These are phyloP conservation scores for Scytalidium lignicola DNA, from an alignment of 2,329 filamentous ascomycete species.

Conservation along the genomic window DNA sequence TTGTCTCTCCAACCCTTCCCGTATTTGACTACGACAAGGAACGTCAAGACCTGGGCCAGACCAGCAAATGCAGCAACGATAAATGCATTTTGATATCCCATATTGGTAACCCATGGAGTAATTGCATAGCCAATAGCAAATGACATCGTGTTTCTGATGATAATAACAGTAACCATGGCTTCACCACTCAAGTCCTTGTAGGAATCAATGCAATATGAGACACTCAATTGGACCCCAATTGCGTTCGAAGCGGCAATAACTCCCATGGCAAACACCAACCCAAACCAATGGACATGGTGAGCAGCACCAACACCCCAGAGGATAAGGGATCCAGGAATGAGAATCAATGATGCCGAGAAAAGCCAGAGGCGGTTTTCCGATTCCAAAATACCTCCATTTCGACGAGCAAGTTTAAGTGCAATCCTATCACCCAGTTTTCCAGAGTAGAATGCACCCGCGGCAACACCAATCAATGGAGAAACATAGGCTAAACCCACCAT, in stretches of 20 bases:
- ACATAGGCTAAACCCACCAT: slow-evolving; percentile 30
- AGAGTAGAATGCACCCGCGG: slow-evolving; percentile 23
- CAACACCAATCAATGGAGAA: slow-evolving; percentile 24
- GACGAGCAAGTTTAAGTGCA: slow-evolving; percentile 32
- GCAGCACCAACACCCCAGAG: slow-evolving; percentile 48
- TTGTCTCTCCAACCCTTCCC: slow-evolving; percentile 38
- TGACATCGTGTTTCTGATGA: slow-evolving; percentile 43
- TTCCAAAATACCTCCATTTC: slow-evolving; percentile 34
- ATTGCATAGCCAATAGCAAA: slow-evolving; percentile 47
- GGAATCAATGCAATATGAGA: slow-evolving; percentile 43
- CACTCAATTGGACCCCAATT: slow-evolving; percentile 36
- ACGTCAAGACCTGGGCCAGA: slow-evolving; percentile 33
- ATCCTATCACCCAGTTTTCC: slow-evolving; percentile 25
- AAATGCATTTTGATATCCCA: slow-evolving; percentile 40
- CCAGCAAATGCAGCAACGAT: slow-evolving; percentile 35
- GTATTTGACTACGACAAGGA: slow-evolving; percentile 42
- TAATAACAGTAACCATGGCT: slow-evolving; percentile 44
- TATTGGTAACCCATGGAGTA: slow-evolving; percentile 37
- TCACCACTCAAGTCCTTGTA: slow-evolving; percentile 44
- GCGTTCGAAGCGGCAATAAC: slow-evolving; percentile 38
- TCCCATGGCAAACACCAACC: slow-evolving; percentile 42
- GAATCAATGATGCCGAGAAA: slow-evolving; percentile 29
- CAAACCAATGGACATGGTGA: slow-evolving; percentile 39
- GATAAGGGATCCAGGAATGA: slow-evolving; percentile 39
- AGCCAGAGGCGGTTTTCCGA: slow-evolving; percentile 28